Percentiles rank a stretch among this genome's conserved stretches.
These are phyloP conservation scores for Plasmodium chabaudi DNA, from an alignment of 169 alveolate genomes.

Conservation along the genomic window DNA sequence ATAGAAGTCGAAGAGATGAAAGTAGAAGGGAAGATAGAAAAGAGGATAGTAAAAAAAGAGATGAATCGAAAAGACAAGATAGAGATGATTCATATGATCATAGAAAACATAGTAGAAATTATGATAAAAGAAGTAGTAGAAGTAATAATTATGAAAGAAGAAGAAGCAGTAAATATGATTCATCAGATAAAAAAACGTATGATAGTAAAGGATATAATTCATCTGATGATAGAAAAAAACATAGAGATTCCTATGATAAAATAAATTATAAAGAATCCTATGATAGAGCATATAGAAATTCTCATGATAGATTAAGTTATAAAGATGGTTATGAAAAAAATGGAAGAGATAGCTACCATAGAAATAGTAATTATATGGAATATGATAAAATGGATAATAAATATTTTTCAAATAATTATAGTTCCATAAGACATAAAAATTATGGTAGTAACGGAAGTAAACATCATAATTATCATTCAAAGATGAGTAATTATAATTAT, in stretches of 20 bases:
- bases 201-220: conserved; percentile 29
- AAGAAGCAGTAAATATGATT: conserved; percentile 40
- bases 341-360: conserved; percentile 7
- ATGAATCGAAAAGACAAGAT: conserved; percentile 10
- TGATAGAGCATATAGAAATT: conserved; percentile 40
- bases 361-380: conserved; percentile 29
- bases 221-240: conserved; percentile 49
- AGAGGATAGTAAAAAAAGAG: neutral
- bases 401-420: conserved; percentile 57
- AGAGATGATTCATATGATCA: conserved; percentile 28
- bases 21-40: neutral
- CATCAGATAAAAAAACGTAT: conserved; percentile 30
- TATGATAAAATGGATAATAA: conserved; percentile 71
- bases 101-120: conserved; percentile 19
- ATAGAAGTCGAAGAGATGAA: neutral
- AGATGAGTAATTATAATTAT: conserved; percentile 50
- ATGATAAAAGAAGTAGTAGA: conserved; percentile 23
- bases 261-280: neutral
- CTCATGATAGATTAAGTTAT: conserved; percentile 49
- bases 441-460: conserved; percentile 3
- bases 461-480: conserved; percentile 26
- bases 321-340: conserved; percentile 38
- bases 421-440: conserved; percentile 51
- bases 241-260: conserved; percentile 37
- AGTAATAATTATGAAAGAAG: conserved; percentile 46